Conservation (phyloP, 2,329 filamentous ascomycete species). For the Ceratocystis cubensis region DNA sequence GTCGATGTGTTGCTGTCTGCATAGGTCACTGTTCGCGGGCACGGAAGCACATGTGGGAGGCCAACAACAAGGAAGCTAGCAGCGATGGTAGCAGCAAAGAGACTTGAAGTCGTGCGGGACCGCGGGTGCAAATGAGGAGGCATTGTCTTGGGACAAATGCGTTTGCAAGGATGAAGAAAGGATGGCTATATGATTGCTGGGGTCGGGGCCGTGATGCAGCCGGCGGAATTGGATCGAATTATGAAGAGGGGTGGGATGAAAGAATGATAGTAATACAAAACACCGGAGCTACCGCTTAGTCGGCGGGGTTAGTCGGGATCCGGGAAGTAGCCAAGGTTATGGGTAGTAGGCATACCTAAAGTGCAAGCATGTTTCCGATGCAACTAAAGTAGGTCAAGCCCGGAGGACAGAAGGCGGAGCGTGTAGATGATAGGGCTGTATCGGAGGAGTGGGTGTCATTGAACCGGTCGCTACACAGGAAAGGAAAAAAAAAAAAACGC, state of each 20-base stretch:
- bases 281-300: background rate
- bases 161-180: background rate
- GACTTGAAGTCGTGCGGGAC: constrained; percentile 81
- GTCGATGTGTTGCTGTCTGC: constrained; percentile 46
- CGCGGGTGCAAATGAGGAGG: constrained; percentile 84
- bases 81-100: constrained; percentile 86
- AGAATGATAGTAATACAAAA: background rate
- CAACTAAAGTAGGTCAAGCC: background rate
- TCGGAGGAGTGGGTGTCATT: background rate
- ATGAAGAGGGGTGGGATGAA: background rate
- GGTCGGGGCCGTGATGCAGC: background rate
- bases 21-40: constrained; percentile 65
- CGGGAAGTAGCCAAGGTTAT: background rate
- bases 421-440: background rate
- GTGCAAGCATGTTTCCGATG: background rate
- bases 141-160: constrained; percentile 39
- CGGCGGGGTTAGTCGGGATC: background rate
- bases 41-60: constrained; percentile 80
- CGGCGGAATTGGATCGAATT: background rate
- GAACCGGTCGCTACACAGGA: background rate
- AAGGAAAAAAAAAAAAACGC: background rate
- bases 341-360: background rate
- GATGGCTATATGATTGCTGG: background rate
- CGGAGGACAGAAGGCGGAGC: background rate
- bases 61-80: constrained; percentile 87